Conservation (phyloP, 2,329 filamentous ascomycete genomes). For the Lasiodiplodia theobromae region DNA sequence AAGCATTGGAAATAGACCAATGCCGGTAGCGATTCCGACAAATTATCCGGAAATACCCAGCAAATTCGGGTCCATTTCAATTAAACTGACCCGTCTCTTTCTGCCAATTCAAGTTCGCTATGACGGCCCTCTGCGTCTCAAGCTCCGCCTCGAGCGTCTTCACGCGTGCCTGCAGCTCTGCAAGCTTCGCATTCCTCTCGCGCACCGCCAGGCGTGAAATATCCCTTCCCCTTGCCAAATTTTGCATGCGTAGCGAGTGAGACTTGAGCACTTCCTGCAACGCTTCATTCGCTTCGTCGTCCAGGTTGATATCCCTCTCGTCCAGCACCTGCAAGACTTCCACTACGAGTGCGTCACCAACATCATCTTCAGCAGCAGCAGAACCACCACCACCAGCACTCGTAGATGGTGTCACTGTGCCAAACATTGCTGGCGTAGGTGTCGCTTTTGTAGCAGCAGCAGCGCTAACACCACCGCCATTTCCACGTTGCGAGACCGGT, state of each 20-base stretch:
- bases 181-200: conserved; percentile 69
- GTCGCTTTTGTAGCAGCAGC: conserved; percentile 32
- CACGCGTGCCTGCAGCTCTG: conserved; percentile 72
- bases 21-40: too few species aligned
- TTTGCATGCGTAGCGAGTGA: conserved; percentile 66
- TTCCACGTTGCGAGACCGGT: conserved; percentile 14
- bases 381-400: background rate
- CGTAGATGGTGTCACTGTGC: background rate
- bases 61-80: background rate
- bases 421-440: conserved; percentile 44
- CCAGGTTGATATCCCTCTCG: conserved; percentile 50
- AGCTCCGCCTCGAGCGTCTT: conserved; percentile 61
- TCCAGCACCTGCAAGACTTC: conserved; percentile 61
- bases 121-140: conserved; percentile 59
- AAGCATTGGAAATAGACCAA: background rate
- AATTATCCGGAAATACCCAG: too few species aligned
- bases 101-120: conserved; percentile 47
- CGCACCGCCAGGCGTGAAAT: conserved; percentile 68
- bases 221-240: conserved; percentile 70
- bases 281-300: conserved; percentile 31
- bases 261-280: conserved; percentile 43
- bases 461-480: background rate
- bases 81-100: conserved; percentile 31
- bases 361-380: conserved; percentile 31
- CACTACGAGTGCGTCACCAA: conserved; percentile 31